Evolutionary conservation across 1,284 basidiomycete species (phyloP), one percentile per base, ranked within the genome.

Genomic region (Cryptococcus deneoformans): DNA sequence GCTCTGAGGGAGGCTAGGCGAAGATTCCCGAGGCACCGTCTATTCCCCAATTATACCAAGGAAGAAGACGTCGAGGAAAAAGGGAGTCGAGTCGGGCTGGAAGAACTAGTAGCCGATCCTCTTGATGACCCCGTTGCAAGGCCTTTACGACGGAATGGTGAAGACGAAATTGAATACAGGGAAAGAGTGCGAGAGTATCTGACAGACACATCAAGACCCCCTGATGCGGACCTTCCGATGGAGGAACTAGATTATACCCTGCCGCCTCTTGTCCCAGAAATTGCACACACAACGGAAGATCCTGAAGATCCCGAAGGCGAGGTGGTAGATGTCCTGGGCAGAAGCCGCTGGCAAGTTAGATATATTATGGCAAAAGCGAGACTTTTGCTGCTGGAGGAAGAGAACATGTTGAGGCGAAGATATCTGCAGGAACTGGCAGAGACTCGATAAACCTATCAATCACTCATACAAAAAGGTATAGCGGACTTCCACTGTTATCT

Each of bases 301-400:
- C 36, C 50, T 14, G 50, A 39, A 8, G 50, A 51, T 36, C 50
- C 50, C 9, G 20, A 39, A 5, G 37, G 50, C 39, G 50, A 16
- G 36, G 37, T 38, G 39, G 58, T 72, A n/a, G 60, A 62, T 14
- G 56, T 75, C 40, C 60, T 72, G 53, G 57, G 64, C 20, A 59
- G 71, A 44, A 60, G 53, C 5, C 58, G 63, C 40, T 73, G 71
- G 68, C 70, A 72, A 59, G 67, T 63, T 34, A 67, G 63, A 50
- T 76, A 73, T 54, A 63, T 76, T 16, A 70, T 73, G 67, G 68
- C 69, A 44, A 76, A 76, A 58, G 74, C 72, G 24, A 73, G 74
- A 55, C 62, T 76, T 59, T 75, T 76, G 74, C 63, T 76, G 55
- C 67, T 73, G 10, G 70, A 72, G 34, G 74, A 76, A 55, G 74